Evolutionary conservation across 2,329 filamentous ascomycete genomes (phyloP).

Genomic region (Fusarium illudens): DNA sequence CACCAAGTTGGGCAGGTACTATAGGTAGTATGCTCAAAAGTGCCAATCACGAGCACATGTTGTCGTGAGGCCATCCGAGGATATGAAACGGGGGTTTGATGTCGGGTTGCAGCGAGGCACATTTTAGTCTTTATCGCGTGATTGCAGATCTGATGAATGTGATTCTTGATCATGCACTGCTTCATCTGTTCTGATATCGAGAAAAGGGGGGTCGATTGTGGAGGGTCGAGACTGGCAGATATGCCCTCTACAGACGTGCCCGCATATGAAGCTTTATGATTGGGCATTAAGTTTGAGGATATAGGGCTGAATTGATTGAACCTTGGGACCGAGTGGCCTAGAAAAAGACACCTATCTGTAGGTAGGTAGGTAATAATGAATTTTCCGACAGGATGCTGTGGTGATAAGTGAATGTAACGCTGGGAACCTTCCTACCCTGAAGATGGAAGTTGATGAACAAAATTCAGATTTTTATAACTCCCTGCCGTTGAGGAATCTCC

Average conservation of each 20-base stretch:
- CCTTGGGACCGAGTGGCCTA: neutral
- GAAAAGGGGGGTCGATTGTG: neutral
- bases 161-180: neutral
- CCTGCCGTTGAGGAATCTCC: neutral
- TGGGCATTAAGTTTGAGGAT: neutral
- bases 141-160: conserved; percentile 15
- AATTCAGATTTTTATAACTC: neutral
- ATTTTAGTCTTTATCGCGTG: conserved; percentile 8
- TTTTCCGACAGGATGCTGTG: neutral
- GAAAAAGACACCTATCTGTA: neutral
- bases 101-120: conserved; percentile 9
- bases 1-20: neutral
- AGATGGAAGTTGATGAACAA: neutral
- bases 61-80: neutral
- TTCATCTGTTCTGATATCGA: neutral
- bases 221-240: neutral
- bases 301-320: neutral
- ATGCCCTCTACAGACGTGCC: no score
- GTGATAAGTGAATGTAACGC: neutral
- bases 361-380: neutral
- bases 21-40: conserved; percentile 10
- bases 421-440: neutral
- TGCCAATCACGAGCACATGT: conserved; percentile 26
- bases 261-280: neutral
- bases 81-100: neutral